Percentiles rank a stretch among this genome's conserved stretches.
phyloP scores from a whole-genome alignment of 2,329 filamentous ascomycete species.

The Amauroascus niger region DNA sequence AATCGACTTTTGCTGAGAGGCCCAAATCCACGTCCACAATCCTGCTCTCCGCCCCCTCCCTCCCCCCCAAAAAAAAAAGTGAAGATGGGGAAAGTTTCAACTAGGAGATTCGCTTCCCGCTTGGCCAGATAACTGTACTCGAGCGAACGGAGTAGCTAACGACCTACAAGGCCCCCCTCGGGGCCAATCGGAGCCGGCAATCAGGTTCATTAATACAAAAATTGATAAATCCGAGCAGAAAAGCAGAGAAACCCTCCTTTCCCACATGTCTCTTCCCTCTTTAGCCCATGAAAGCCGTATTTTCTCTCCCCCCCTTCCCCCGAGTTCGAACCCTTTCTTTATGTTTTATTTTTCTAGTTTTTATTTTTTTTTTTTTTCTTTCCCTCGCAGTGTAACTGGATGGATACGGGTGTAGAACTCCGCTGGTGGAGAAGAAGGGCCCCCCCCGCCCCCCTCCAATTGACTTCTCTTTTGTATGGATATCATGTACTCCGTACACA shows the following conservation, averaged over 20 bases:
- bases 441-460: neutral
- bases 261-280: neutral
- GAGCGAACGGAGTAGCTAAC: neutral
- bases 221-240: neutral
- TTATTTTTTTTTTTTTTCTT: neutral
- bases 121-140: neutral
- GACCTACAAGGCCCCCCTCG: neutral
- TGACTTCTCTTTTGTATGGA: neutral
- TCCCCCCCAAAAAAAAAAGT: no score
- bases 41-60: no score
- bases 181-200: neutral
- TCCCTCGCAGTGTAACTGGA: neutral
- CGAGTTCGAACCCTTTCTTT: neutral
- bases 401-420: neutral
- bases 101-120: constrained; percentile 7
- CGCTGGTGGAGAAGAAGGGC: neutral
- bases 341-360: neutral
- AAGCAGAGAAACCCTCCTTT: neutral
- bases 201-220: no score
- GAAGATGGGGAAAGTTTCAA: neutral
- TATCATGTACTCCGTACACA: neutral
- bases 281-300: constrained; percentile 4
- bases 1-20: neutral
- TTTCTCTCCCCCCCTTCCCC: neutral
- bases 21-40: no score